A percentile compares a stretch with the other conserved stretches of the same genome.
Evolutionary conservation across 2,329 filamentous ascomycete genomes (phyloP).

Genomic region (Aspergillus glaucus): DNA sequence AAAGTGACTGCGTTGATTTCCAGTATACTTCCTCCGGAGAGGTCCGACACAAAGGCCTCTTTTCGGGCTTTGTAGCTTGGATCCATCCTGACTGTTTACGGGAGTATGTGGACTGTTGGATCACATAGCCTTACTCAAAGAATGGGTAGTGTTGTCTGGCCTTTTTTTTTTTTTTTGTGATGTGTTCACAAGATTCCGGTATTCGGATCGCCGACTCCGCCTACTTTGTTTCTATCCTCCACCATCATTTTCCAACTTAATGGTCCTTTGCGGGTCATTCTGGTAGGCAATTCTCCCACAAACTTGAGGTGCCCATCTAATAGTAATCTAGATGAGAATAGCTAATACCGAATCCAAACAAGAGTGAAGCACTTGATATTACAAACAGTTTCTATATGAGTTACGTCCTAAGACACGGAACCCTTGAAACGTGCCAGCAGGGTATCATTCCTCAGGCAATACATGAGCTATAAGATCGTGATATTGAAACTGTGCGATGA

Average conservation of each 20-base stretch:
- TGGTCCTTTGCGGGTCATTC: neutral
- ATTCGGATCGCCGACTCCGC: neutral
- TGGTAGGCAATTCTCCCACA: too few relatives aligned
- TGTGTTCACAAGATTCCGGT: neutral
- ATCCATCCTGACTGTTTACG: conserved; percentile 22
- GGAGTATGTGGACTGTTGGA: neutral
- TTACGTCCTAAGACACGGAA: too few relatives aligned
- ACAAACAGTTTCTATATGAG: too few relatives aligned
- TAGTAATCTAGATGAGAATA: too few relatives aligned
- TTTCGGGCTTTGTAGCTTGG: conserved; percentile 80
- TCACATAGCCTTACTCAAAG: neutral
- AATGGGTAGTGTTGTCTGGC: neutral
- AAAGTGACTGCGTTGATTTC: conserved; percentile 85
- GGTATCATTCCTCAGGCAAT: too few relatives aligned
- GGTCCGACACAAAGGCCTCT: conserved; percentile 90
- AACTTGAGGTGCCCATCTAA: too few relatives aligned
- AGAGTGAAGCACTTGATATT: too few relatives aligned
- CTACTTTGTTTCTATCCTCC: too few relatives aligned
- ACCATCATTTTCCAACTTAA: neutral
- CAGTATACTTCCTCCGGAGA: conserved; percentile 71
- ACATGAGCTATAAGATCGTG: too few relatives aligned
- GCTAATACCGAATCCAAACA: too few relatives aligned
- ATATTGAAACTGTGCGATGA: too few relatives aligned
- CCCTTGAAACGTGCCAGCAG: too few relatives aligned
- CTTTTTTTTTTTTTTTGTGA: neutral